Base-by-base conservation (phyloP, 495 filamentous ascomycete genomes). In the Penicillium egyptiacum region DNA sequence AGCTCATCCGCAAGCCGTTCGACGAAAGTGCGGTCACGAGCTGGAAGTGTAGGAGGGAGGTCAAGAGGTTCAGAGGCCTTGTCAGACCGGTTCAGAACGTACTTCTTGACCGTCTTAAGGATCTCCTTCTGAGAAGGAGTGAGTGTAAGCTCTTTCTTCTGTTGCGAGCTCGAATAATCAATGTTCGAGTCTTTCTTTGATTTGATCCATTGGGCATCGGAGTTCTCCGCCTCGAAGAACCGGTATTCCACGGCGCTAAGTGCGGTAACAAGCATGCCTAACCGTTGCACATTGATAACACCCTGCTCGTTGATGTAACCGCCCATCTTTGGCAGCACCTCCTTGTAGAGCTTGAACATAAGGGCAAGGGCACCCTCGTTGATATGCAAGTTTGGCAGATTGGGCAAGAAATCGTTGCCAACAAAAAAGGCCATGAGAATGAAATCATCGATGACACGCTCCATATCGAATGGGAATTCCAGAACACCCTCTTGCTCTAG, bases 361-460 rank as follows among this genome's bases (percentile, higher is more conserved):
- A 94, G 83, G 19, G 92, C 88, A 66, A 98, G 75, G 11, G 95
- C 95, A 33, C 95, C 95, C 70, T 98, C 95, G 73, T 99, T 99
- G 74, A 99, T 99, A 74, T 98, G 95, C 57, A 99, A 75, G 60
- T 95, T 90, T 3, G 95, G 95, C 50, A 99, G 77, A 74, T 98
- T 96, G 4, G 95, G 95, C 65, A 99, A 81, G 74, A 99, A 99
- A 75, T 99, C 95, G 71, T 99, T 99, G 69, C 95, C 95, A 68
- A 99, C 91, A 68, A 99, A 99, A 78, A 99, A 99, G 30, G 91
- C 92, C 90, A 99, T 96, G 41, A 99, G 82, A 67, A 99, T 98
- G 73, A 99, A 98, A 78, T 99, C 94, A 64, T 99, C 95, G 72
- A 99, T 97, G 60, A 98, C 84, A 57, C 88, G 85, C 72, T 99